A percentile compares a stretch with the other conserved stretches of the same genome.
phyloP scores from a whole-genome alignment of 257 asterid genomes.

The Solanum lignicaule region DNA sequence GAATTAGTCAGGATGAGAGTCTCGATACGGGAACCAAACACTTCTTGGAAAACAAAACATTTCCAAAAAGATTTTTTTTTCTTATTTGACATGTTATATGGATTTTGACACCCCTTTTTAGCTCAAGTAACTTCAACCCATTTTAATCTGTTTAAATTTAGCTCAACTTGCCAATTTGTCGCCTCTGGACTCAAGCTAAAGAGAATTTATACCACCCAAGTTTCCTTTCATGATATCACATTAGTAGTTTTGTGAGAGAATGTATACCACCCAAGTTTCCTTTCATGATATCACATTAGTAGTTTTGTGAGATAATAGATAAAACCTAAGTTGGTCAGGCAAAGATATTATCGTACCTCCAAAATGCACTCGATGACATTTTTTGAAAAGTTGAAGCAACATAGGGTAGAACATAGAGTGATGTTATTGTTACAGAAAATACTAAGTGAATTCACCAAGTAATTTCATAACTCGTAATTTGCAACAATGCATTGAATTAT shows the following conservation, averaged over 20 bases:
- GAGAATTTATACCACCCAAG: neutral
- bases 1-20: rapidly evolving
- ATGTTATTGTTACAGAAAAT: neutral
- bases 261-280: neutral
- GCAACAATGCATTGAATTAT: no score
- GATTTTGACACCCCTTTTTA: no score
- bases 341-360: no score
- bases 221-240: no score
- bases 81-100: neutral
- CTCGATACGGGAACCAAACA: no score
- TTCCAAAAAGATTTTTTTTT: no score
- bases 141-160: neutral
- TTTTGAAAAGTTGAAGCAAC: no score
- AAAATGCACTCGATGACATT: no score
- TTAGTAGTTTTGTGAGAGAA: no score
- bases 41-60: neutral
- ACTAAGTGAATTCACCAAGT: neutral
- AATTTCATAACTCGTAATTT: neutral
- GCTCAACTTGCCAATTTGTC: neutral
- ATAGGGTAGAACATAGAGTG: neutral
- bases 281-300: neutral
- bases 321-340: neutral
- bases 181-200: neutral
- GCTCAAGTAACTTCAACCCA: neutral
- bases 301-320: neutral